A percentile compares a stretch with the other conserved stretches of the same genome.
Conservation (phyloP, 768 basidiomycete genomes). For the Leccinum ochraceum region DNA sequence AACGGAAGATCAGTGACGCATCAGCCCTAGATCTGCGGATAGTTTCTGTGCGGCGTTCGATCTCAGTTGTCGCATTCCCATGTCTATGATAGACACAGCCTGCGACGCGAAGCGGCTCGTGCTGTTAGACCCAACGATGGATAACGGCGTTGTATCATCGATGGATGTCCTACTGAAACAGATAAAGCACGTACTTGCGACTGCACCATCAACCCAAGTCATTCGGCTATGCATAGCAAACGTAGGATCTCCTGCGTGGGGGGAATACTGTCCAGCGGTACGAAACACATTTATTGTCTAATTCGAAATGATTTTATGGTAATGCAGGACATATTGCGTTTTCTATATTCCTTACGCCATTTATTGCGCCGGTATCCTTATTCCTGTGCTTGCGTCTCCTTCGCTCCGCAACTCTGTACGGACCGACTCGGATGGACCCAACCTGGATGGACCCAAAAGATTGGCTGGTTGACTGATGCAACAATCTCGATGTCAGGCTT, state of each 20-base stretch:
- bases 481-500: slow-evolving; percentile 76
- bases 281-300: slow-evolving; percentile 13
- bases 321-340: slow-evolving; percentile 63
- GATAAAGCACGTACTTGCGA: slow-evolving; percentile 31
- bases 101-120: slow-evolving; percentile 40
- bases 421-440: slow-evolving; percentile 53
- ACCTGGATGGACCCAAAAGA: slow-evolving; percentile 70
- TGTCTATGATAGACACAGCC: slow-evolving; percentile 47
- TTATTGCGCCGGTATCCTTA: slow-evolving; percentile 57
- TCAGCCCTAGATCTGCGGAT: slow-evolving; percentile 46
- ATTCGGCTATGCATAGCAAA: slow-evolving; percentile 63
- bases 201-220: slow-evolving; percentile 35
- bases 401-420: slow-evolving; percentile 62
- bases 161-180: slow-evolving; percentile 29
- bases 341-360: slow-evolving; percentile 67
- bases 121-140: slow-evolving; percentile 25
- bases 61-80: slow-evolving; percentile 62
- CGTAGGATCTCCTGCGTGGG: slow-evolving; percentile 70
- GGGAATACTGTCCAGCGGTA: slow-evolving; percentile 59
- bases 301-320: slow-evolving; percentile 7
- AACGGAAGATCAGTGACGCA: slow-evolving; percentile 11
- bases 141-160: slow-evolving; percentile 21
- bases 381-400: slow-evolving; percentile 65
- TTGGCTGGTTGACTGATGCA: slow-evolving; percentile 80
- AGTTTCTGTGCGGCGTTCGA: slow-evolving; percentile 75